Evolutionary conservation across 306 rosid genomes (phyloP).

Genomic region (Cicer chorassanicum): DNA sequence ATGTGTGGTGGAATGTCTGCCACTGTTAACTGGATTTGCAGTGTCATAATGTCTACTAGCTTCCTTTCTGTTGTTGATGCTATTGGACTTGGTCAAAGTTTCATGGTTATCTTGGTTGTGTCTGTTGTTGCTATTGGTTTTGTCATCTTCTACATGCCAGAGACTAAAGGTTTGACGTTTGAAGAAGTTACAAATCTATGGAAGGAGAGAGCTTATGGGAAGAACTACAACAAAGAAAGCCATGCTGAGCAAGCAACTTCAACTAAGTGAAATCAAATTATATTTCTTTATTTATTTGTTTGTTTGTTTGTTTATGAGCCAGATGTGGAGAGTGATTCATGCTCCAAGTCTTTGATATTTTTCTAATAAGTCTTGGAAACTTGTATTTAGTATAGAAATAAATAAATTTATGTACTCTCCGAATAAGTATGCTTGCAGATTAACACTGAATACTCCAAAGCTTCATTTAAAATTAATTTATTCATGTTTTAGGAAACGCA

Average conservation of each 20-base stretch:
- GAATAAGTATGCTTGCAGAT: no score
- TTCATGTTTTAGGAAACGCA: no score
- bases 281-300: no score
- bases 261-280: neutral
- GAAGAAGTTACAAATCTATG: conserved; percentile 67
- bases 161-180: conserved; percentile 72
- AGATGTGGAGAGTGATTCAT: neutral
- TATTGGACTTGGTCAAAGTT: conserved; percentile 63
- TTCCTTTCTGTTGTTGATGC: conserved; percentile 66
- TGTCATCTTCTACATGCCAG: conserved; percentile 59
- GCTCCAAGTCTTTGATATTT: conserved; percentile 1
- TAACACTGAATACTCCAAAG: no score
- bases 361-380: neutral
- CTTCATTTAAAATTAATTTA: no score
- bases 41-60: conserved; percentile 63
- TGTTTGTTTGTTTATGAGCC: neutral
- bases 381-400: neutral
- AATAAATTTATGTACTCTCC: no score
- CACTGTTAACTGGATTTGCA: conserved; percentile 54
- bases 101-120: conserved; percentile 59
- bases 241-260: conserved; percentile 48
- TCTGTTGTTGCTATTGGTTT: conserved; percentile 55
- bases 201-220: conserved; percentile 75
- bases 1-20: no score
- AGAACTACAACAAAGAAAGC: conserved; percentile 40